Base-by-base conservation (phyloP, 169 alveolate genomes). In the Ichthyophthirius multifiliis region DNA sequence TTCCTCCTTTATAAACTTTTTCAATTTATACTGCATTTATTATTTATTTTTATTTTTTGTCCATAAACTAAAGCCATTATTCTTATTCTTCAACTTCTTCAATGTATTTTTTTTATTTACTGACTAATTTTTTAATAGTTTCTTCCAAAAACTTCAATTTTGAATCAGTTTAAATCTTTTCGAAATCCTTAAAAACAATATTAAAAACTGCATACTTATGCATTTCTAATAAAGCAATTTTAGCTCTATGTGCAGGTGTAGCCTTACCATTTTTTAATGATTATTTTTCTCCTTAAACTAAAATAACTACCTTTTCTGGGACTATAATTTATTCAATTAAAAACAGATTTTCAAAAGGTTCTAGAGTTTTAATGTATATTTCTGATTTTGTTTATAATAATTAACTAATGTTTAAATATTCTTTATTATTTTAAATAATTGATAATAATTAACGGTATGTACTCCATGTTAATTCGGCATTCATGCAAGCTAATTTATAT, bases 401-500 rank as follows among this genome's bases (percentile, higher is more conserved):
- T 10, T 27, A n/a, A 55, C 71, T 39, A 55, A 55, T 55, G 2
- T 16, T 6, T 23, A 27, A 27, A 34, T 39, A 55, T 23, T 55
- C 71, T n/a, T 23, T 55, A 23, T 55, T 55, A 27, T 55, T 55
- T 55, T 16, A 16, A 34, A 55, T 55, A 55, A 55, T 27, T 10
- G 71, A 55, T 5, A 27, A 34, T 1, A 55, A 27, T 55, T 55
- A 23, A 27, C 71, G 23, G 10, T 18, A 10, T 4, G 71, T 39
- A 55, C 31, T 23, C 71, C 71, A 55, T n/a, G 71, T 55, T 10
- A 39, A 34, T 55, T 55, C 71, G 31, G 71, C 71, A 20, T 55
- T 39, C 31, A 27, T 3, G 39, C 71, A 55, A 3, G 71, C 71
- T 27, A 55, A n/a, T 27, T 55, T 55, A 39, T 55, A 55, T 12